phyloP scores from a whole-genome alignment of 1,284 basidiomycete species.

The Omphalotus olearius region DNA sequence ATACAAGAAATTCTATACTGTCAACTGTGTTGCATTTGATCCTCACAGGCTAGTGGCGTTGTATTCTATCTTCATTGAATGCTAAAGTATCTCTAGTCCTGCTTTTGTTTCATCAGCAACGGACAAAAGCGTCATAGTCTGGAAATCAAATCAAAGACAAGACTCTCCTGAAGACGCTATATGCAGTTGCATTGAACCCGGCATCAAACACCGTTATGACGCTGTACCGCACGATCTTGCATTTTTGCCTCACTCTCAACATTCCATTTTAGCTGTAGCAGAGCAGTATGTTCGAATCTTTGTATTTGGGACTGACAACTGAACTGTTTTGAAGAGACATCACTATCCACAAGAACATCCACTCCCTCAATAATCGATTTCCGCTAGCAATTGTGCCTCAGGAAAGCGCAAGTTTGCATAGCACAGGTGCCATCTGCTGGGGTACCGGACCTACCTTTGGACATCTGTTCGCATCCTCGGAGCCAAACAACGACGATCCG shows the following conservation, averaged over 20 bases:
- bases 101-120: neutral
- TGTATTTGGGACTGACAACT: neutral
- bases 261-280: slow-evolving; percentile 31
- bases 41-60: too few relatives aligned
- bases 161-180: slow-evolving; percentile 13
- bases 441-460: slow-evolving; percentile 36
- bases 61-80: slow-evolving; percentile 17
- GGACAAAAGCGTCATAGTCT: neutral
- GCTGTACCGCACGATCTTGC: slow-evolving; percentile 27
- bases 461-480: slow-evolving; percentile 56
- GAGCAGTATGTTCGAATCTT: slow-evolving; percentile 17
- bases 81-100: neutral
- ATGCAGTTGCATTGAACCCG: slow-evolving; percentile 7
- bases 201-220: slow-evolving; percentile 13
- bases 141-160: neutral
- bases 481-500: slow-evolving; percentile 27
- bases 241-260: slow-evolving; percentile 34
- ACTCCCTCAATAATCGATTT: neutral
- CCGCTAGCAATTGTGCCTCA: neutral
- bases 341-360: neutral
- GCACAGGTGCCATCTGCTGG: slow-evolving; percentile 51
- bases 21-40: slow-evolving; percentile 36
- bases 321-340: neutral
- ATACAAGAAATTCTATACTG: slow-evolving; percentile 31
- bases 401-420: slow-evolving; percentile 20